A percentile compares a stretch with the other conserved stretches of the same genome.
Conservation (phyloP, 75 land plant genomes). For the Adiantum capillusveneris region DNA sequence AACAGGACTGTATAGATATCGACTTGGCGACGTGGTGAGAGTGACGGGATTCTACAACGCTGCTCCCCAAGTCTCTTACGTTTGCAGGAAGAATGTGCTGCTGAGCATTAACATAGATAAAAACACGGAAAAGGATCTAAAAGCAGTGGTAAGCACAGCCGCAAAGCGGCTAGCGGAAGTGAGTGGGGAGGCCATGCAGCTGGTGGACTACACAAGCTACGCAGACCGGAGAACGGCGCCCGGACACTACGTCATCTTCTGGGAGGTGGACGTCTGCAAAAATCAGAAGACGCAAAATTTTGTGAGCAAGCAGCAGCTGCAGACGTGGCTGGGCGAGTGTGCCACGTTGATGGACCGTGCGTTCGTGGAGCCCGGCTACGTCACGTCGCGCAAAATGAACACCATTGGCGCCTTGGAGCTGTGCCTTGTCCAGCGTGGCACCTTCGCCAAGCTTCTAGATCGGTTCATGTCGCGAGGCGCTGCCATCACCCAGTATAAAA, state of each 20-base stretch:
- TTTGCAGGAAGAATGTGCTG: conserved; percentile 21
- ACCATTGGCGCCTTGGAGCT: conserved; percentile 42
- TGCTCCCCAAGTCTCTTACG: conserved; percentile 17
- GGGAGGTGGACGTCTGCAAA: conserved; percentile 9
- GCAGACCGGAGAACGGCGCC: conserved; percentile 25
- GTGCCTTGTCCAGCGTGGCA: conserved; percentile 25
- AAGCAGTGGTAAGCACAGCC: conserved; percentile 13
- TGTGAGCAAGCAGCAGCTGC: conserved; percentile 1
- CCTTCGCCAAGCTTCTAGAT: conserved; percentile 29
- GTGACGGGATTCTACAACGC: conserved; percentile 26
- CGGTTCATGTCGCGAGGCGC: conserved; percentile 26
- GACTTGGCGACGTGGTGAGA: conserved; percentile 25
- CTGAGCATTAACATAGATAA: conserved; percentile 17
- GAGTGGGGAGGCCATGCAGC: neutral
- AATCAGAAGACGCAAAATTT: too few relatives aligned
- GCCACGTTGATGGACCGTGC: conserved; percentile 24
- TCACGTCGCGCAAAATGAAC: conserved; percentile 6
- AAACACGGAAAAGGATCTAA: conserved; percentile 12
- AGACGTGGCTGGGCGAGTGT: conserved; percentile 18
- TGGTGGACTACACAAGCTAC: conserved; percentile 35
- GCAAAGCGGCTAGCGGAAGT: conserved; percentile 1
- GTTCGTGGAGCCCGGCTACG: conserved; percentile 19
- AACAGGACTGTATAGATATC: conserved; percentile 16
- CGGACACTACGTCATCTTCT: conserved; percentile 34
- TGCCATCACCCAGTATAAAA: conserved; percentile 66